phyloP scores from a whole-genome alignment of 305 asterid genomes.

The Coffea humblotiana region DNA sequence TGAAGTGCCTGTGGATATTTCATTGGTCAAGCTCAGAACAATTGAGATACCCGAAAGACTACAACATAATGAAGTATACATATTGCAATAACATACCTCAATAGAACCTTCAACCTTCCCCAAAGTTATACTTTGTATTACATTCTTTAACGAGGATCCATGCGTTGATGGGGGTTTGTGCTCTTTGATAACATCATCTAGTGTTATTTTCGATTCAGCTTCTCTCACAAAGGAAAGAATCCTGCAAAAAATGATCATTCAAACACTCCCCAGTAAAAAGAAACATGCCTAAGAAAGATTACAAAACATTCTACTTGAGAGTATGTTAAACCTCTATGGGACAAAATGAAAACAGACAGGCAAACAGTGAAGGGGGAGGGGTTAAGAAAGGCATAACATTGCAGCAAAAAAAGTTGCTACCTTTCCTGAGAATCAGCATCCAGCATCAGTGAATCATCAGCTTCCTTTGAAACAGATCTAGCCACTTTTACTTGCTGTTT shows the following conservation, averaged over 20 bases:
- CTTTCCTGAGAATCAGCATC: conserved; percentile 65
- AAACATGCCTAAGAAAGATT: not conserved
- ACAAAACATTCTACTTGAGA: not conserved
- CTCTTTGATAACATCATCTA: conserved; percentile 39
- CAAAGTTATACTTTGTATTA: conserved; percentile 47
- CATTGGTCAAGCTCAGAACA: conserved; percentile 17
- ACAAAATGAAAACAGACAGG: not conserved
- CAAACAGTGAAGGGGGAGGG: not conserved
- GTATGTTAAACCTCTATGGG: not conserved
- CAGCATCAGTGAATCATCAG: conserved; percentile 30
- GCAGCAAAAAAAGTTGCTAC: conserved; percentile 25
- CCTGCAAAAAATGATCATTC: conserved; percentile 36
- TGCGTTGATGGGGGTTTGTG: conserved; percentile 54
- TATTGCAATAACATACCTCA: conserved; percentile 47
- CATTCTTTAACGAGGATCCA: conserved; percentile 37
- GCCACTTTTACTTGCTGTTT: conserved; percentile 37
- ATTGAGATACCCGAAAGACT: conserved; percentile 9
- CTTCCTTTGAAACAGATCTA: conserved; percentile 35
- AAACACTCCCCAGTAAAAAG: not conserved
- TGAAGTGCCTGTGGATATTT: conserved; percentile 56
- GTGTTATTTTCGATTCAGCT: conserved; percentile 56
- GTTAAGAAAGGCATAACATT: not conserved
- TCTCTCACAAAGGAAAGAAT: conserved; percentile 50
- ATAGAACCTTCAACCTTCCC: conserved; percentile 78
- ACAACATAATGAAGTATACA: not conserved